Conservation (phyloP, 2,329 filamentous ascomycete species). For the Alternaria atra region DNA sequence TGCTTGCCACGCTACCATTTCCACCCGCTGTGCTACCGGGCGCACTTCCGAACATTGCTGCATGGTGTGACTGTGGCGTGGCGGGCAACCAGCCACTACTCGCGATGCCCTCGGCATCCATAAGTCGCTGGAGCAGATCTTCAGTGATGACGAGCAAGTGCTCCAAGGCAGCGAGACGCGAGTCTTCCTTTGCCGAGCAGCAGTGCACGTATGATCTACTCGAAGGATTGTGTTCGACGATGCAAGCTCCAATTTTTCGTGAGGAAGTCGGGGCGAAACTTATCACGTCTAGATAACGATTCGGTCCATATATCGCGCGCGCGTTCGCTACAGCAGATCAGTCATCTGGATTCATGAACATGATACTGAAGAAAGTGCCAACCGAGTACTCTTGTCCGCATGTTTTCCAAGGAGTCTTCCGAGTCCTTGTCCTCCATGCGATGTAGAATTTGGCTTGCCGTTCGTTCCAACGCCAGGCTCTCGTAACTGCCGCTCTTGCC, state of each 20-base stretch:
- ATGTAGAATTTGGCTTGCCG: conserved; percentile 44
- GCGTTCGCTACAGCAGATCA: conserved; percentile 40
- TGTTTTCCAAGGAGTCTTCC: conserved; percentile 46
- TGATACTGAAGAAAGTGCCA: background rate
- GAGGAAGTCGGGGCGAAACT: conserved; percentile 46
- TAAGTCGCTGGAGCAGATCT: conserved; percentile 43
- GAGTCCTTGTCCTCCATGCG: conserved; percentile 47
- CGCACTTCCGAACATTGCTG: conserved; percentile 34
- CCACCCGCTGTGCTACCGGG: conserved; percentile 22
- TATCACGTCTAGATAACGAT: conserved; percentile 48
- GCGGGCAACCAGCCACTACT: conserved; percentile 48
- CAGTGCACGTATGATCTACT: conserved; percentile 49
- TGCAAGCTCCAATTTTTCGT: conserved; percentile 46
- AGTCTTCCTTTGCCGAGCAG: conserved; percentile 43
- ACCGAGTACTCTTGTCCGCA: conserved; percentile 46
- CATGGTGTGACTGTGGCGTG: conserved; percentile 46
- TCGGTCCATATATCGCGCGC: conserved; percentile 46
- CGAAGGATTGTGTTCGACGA: conserved; percentile 49
- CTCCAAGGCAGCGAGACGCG: conserved; percentile 43
- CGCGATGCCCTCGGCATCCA: conserved; percentile 45
- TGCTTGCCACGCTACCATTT: conserved; percentile 35
- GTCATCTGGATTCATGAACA: background rate
- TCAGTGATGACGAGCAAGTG: conserved; percentile 50
- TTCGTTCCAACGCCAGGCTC: conserved; percentile 38
- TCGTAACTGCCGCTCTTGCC: conserved; percentile 43